Evolutionary conservation across 176 grass and related monocot species (phyloP).

Genomic region (Chloris gayana): DNA sequence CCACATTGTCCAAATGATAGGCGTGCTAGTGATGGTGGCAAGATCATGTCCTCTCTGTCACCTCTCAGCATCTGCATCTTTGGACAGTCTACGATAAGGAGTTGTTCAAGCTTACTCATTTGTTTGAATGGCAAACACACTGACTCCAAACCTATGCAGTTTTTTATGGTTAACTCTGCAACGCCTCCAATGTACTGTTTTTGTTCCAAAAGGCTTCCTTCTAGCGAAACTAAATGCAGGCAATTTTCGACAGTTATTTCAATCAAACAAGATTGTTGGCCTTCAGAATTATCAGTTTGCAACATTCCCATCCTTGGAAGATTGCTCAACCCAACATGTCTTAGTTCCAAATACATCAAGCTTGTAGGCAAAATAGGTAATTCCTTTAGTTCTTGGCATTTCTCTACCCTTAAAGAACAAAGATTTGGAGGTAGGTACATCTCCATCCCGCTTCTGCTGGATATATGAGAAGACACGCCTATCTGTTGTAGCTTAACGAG

Average conservation of each 20-base stretch:
- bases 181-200: neutral
- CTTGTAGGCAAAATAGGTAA: slow-evolving; percentile 36
- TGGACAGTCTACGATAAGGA: neutral
- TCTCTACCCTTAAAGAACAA: slow-evolving; percentile 1
- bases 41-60: neutral
- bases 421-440: slow-evolving; percentile 33
- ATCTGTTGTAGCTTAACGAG: slow-evolving; percentile 28
- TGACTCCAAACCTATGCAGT: slow-evolving; percentile 6
- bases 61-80: neutral
- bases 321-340: neutral
- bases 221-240: too few relatives aligned
- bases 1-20: neutral
- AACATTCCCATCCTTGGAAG: slow-evolving; percentile 23
- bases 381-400: neutral
- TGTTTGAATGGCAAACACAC: slow-evolving; percentile 1
- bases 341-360: neutral
- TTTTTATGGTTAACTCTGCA: neutral
- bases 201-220: too few relatives aligned
- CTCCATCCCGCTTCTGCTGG: too few relatives aligned
- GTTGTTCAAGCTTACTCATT: slow-evolving; percentile 14
- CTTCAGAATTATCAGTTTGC: too few relatives aligned
- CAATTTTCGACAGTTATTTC: too few relatives aligned
- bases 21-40: slow-evolving; percentile 3
- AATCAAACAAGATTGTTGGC: too few relatives aligned
- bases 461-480: too few relatives aligned